Evolutionary conservation across 805 yeast species (phyloP).

Genomic region (Scheffersomyces ergatensis): DNA sequence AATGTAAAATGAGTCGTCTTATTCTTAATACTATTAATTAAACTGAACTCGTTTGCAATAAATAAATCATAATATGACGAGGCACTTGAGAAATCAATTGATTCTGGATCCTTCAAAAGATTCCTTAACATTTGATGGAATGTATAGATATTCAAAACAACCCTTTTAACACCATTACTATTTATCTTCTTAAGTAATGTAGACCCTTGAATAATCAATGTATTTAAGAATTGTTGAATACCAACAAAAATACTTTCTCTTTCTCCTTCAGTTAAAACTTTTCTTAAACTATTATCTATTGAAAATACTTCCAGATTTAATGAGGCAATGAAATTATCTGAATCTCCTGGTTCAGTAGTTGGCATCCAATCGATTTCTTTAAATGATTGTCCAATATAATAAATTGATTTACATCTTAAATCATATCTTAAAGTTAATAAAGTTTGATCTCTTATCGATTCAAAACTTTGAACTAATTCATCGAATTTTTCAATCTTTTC

Average conservation of each 20-base stretch:
- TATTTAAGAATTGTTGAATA: slow-evolving; percentile 49
- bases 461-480: slow-evolving; percentile 28
- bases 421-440: slow-evolving; percentile 56
- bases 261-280: slow-evolving; percentile 30
- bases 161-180: slow-evolving; percentile 55
- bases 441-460: slow-evolving; percentile 33
- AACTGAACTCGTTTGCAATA: slow-evolving; percentile 46
- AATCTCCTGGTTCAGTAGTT: slow-evolving; percentile 53
- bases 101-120: slow-evolving; percentile 49
- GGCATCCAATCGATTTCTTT: slow-evolving; percentile 50
- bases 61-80: slow-evolving; percentile 56
- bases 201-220: slow-evolving; percentile 51
- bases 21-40: slow-evolving; percentile 37
- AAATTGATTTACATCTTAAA: slow-evolving; percentile 50
- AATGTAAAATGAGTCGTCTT: slow-evolving; percentile 34
- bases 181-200: slow-evolving; percentile 49
- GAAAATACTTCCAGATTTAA: slow-evolving; percentile 49
- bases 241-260: slow-evolving; percentile 40
- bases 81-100: slow-evolving; percentile 52
- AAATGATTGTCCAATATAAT: slow-evolving; percentile 49
- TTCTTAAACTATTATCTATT: slow-evolving; percentile 42
- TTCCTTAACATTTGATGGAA: slow-evolving; percentile 69
- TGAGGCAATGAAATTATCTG: slow-evolving; percentile 52
- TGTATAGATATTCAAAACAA: slow-evolving; percentile 60
- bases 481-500: slow-evolving; percentile 34